phyloP scores from a whole-genome alignment of 371 early-diverging fungal genomes.

The Mucor lusitanicus region DNA sequence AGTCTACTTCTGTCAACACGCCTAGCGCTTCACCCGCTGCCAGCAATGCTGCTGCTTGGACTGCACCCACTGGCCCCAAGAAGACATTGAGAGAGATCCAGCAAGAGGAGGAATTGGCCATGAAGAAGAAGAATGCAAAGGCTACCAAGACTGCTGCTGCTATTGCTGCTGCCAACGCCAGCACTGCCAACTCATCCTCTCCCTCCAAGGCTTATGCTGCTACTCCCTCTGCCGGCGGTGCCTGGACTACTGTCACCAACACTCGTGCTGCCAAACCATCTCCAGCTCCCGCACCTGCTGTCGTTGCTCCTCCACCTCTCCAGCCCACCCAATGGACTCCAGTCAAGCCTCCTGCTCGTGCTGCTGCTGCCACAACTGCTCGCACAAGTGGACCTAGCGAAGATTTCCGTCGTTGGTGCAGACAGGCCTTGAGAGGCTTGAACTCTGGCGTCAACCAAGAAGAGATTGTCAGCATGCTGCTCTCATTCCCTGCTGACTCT shows the following conservation, averaged over 20 bases:
- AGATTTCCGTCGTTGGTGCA: slow-evolving; percentile 80
- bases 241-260: slow-evolving; percentile 53
- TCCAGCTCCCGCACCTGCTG: slow-evolving; percentile 15
- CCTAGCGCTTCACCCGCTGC: slow-evolving; percentile 23
- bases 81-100: slow-evolving; percentile 80
- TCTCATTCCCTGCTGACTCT: slow-evolving; percentile 76
- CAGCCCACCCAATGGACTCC: slow-evolving; percentile 36
- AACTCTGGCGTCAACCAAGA: slow-evolving; percentile 69
- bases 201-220: slow-evolving; percentile 25
- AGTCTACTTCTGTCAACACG: background rate
- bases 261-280: slow-evolving; percentile 35
- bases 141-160: slow-evolving; percentile 32
- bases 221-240: slow-evolving; percentile 6
- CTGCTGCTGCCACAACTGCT: slow-evolving; percentile 19
- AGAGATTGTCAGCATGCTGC: slow-evolving; percentile 77
- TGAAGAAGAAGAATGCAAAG: slow-evolving; percentile 48
- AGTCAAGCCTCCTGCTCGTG: slow-evolving; percentile 21
- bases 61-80: slow-evolving; percentile 52
- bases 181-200: slow-evolving; percentile 12
- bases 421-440: slow-evolving; percentile 65
- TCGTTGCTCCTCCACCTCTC: slow-evolving; percentile 17
- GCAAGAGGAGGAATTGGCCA: slow-evolving; percentile 71
- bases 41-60: slow-evolving; percentile 37
- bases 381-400: slow-evolving; percentile 56
- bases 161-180: slow-evolving; percentile 26